Conservation (phyloP, 192 early-diverging fungal species). For the Backusella australiensis region DNA sequence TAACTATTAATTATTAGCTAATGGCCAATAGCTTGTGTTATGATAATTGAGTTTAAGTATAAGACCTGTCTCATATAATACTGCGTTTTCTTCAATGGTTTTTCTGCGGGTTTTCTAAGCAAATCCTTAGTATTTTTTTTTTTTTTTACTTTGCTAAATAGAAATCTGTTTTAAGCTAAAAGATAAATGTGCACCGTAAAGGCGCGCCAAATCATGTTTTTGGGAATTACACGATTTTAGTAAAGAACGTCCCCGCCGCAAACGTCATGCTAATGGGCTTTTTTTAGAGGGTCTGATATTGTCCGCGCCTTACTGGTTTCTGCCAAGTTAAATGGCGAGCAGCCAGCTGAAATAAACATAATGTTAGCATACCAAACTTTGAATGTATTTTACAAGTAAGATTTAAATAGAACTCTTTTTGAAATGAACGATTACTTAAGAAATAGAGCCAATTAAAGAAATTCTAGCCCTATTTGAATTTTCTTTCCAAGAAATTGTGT, state of each 20-base stretch:
- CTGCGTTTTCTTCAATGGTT: not conserved
- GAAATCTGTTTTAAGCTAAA: not conserved
- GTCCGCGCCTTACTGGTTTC: not conserved
- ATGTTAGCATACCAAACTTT: too few species aligned
- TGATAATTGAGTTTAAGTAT: not conserved
- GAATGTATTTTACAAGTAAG: too few species aligned
- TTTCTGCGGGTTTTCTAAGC: not conserved
- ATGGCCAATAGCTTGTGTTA: not conserved
- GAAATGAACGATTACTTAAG: not conserved
- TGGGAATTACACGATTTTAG: not conserved
- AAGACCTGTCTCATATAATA: not conserved
- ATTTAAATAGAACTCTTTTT: not conserved
- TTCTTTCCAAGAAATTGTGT: not conserved
- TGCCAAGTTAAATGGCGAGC: not conserved
- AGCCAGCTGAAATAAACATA: too few species aligned
- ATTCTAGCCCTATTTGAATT: not conserved
- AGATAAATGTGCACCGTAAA: not conserved
- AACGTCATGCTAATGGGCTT: not conserved
- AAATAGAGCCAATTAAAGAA: not conserved
- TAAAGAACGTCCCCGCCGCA: not conserved
- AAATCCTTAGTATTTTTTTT: not conserved
- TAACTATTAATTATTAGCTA: not conserved
- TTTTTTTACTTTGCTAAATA: not conserved
- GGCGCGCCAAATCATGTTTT: not conserved
- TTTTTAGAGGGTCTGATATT: not conserved